Evolutionary conservation across 495 filamentous ascomycete genomes (phyloP).

Genomic region (Hypoxylon crocopeplum): DNA sequence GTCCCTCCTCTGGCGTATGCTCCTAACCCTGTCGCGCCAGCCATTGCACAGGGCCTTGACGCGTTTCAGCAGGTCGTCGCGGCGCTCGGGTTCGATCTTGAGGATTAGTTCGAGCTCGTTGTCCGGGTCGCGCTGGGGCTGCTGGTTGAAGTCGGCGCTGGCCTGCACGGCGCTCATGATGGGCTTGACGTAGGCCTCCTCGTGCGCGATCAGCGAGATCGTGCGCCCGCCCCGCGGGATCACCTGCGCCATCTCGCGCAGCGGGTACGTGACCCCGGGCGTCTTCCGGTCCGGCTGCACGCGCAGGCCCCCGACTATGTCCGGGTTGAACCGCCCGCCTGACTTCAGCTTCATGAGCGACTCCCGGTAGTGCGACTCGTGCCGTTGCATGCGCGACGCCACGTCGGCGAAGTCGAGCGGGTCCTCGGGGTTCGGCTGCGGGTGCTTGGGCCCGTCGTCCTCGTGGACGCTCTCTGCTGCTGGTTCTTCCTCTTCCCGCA

Average conservation of each 20-base stretch:
- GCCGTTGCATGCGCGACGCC: slow-evolving; percentile 61
- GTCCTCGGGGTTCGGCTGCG: slow-evolving; percentile 51
- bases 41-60: slow-evolving; percentile 61
- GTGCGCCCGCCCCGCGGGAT: slow-evolving; percentile 70
- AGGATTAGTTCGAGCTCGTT: slow-evolving; percentile 76
- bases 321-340: slow-evolving; percentile 72
- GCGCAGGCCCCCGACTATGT: slow-evolving; percentile 67
- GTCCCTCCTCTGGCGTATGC: slow-evolving; percentile 59
- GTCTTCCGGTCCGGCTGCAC: slow-evolving; percentile 58
- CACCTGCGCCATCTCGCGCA: slow-evolving; percentile 79
- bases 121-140: slow-evolving; percentile 71
- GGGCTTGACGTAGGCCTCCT: slow-evolving; percentile 69
- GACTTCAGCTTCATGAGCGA: slow-evolving; percentile 66
- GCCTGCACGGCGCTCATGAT: slow-evolving; percentile 73
- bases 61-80: slow-evolving; percentile 68
- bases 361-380: slow-evolving; percentile 63
- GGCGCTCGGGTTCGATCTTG: slow-evolving; percentile 66
- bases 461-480: not conserved
- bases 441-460: slow-evolving; percentile 29
- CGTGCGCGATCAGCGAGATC: slow-evolving; percentile 66
- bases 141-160: slow-evolving; percentile 69
- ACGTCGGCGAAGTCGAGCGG: slow-evolving; percentile 74
- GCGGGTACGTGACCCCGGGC: slow-evolving; percentile 55
- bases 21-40: slow-evolving; percentile 66
- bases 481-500: not conserved